Evolutionary conservation across 768 basidiomycete genomes (phyloP), one percentile per base, ranked within the genome.

Genomic region (Strobilomyces echinocephalus): DNA sequence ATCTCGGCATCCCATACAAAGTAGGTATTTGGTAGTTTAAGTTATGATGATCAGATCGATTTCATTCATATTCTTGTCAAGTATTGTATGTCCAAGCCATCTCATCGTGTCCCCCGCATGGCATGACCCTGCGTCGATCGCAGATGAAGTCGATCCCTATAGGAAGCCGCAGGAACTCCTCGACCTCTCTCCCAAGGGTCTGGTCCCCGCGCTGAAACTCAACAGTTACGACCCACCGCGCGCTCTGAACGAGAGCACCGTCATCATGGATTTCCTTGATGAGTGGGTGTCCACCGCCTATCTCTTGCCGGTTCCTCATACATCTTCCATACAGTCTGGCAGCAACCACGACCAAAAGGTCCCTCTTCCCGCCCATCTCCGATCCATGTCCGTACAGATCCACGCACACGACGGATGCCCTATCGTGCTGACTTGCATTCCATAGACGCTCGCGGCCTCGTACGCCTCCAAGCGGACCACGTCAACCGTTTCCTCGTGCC

Each of bases 121-220:
- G 20, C 9, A 20, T 26, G 40, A 40, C 31, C 20, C 6, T 50
- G 12, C 12, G 8, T 21, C 21, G 5, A 31, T 26, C 36, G 50
- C 54, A 89, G 88, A 85, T 60, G 88, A 90, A 69, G 85, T 89
- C 28, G 85, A 90, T 68, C 87, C 88, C 18, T 91, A 91, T 73
- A 82, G 83, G 70, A 93, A 91, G 60, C 87, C 90, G 0, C 68
- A 80, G 46, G 88, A 88, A 31, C 78, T 93, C 18, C 74, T 94
- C n/a, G 81, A 87, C 35, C 74, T 90, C 16, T 91, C 88, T 15
- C 88, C 90, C 1, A 89, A 88, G 61, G 89, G 91, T 0, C 76
- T 93, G 4, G 88, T 94, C 1, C 89, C 90, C 0, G 88, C 77
- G 1, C 61, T 88, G 28, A 79, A 76, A 59, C 67, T 90, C 50